Evolutionary conservation across 495 filamentous ascomycete species (phyloP).

Genomic region (Sporormia fimetaria): DNA sequence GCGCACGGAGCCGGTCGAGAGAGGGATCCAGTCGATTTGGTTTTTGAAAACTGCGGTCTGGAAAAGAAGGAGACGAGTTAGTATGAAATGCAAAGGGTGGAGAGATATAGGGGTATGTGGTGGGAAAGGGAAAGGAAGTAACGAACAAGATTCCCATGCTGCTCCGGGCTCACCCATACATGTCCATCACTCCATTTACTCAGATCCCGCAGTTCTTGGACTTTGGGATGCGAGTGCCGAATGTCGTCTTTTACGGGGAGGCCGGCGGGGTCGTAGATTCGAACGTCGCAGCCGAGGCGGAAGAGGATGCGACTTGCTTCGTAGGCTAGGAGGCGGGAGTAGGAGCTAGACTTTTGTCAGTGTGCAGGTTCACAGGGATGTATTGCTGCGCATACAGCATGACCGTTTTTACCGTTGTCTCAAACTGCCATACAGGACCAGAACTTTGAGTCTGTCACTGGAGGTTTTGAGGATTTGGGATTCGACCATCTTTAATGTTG

Average conservation of each 20-base stretch:
- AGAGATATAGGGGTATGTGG: conserved; percentile 1
- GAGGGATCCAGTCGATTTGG: conserved; percentile 66
- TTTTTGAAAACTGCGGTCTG: conserved; percentile 64
- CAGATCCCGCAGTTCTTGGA: conserved; percentile 53
- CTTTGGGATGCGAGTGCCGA: conserved; percentile 47
- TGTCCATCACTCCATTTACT: conserved; percentile 60
- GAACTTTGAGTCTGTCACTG: conserved; percentile 44
- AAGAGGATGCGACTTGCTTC: conserved; percentile 53
- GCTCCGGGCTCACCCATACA: conserved; percentile 58
- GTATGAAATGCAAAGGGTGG: background rate
- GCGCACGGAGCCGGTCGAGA: conserved; percentile 50
- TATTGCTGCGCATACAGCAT: background rate
- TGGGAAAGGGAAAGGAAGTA: background rate
- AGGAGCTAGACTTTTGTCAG: conserved; percentile 37
- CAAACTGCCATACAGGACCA: conserved; percentile 55
- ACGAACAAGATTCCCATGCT: conserved; percentile 55
- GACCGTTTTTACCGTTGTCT: conserved; percentile 33
- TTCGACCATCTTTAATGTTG: conserved; percentile 42
- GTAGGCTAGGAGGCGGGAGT: conserved; percentile 49
- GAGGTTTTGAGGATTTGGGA: conserved; percentile 42
- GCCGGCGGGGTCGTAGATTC: conserved; percentile 50
- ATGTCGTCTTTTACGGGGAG: conserved; percentile 55
- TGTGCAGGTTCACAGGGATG: background rate
- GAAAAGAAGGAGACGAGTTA: background rate
- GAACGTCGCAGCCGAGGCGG: conserved; percentile 56